Percentiles rank a stretch among this genome's conserved stretches.
These are phyloP conservation scores for Chrysosporium queenslandicum DNA, from an alignment of 2,329 filamentous ascomycete species.

Conservation along the genomic window DNA sequence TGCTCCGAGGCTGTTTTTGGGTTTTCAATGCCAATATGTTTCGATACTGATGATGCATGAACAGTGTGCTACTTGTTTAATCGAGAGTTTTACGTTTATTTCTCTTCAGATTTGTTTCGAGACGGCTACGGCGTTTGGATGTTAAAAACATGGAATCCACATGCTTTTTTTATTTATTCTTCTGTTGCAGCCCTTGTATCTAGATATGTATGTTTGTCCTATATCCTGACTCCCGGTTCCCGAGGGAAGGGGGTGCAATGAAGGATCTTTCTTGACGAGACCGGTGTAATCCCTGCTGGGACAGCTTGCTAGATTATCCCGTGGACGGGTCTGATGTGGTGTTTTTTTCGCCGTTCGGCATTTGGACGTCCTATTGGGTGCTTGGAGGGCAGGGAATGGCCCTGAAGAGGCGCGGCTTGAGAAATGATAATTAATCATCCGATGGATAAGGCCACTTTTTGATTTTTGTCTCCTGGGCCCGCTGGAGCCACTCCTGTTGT, in stretches of 20 bases:
- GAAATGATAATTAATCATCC: not conserved
- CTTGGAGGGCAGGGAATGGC: not conserved
- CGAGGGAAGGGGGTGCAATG: no score
- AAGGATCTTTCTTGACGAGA: not conserved
- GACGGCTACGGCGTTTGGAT: constrained; percentile 1
- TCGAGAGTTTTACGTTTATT: not conserved
- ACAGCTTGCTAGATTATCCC: not conserved
- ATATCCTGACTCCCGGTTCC: not conserved
- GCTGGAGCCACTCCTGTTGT: no score
- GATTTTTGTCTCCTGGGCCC: no score
- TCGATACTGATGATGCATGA: no score
- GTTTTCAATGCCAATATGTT: not conserved
- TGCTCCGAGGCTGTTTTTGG: not conserved
- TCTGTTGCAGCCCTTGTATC: not conserved
- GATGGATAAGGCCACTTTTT: not conserved
- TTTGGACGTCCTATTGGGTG: no score
- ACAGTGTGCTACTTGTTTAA: constrained; percentile 21
- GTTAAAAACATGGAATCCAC: not conserved
- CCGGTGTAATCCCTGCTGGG: constrained; percentile 1
- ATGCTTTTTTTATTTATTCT: not conserved
- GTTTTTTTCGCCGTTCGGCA: not conserved
- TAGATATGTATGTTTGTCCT: not conserved
- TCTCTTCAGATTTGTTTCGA: not conserved
- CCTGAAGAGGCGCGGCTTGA: not conserved
- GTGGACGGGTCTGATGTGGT: not conserved